Evolutionary conservation across 1,284 basidiomycete species (phyloP), one percentile per base, ranked within the genome.

Genomic region (Cryptococcus depauperatus): DNA sequence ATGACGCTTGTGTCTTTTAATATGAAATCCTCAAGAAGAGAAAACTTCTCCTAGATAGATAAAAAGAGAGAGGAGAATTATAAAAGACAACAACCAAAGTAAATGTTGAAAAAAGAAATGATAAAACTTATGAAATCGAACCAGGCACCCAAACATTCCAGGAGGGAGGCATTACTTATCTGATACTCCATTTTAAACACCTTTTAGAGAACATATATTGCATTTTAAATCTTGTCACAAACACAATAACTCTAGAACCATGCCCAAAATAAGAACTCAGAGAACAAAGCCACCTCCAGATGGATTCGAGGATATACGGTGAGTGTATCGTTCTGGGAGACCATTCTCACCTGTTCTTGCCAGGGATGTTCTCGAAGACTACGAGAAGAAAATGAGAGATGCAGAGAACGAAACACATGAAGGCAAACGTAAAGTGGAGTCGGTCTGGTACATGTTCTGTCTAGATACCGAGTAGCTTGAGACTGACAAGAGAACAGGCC

Each of bases 381-480:
- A 92, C 66, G 85, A 87, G 37, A 88, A 88, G 77, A 92, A 91
- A 76, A 93, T 93, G 90, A 77, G 90, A 52, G 89, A 93, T 68
- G 92, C 90, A 9, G 95, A 99, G 77, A 95, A 90, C 62, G 92
- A 97, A 73, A 82, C 83, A 7, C 90, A 96, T 63, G 95, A 98
- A 68, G 93, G 93, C 51, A 98, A 98, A 73, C 84, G 95, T 65
- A 95, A 91, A 73, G 82, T 85, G 25, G 95, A 98, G 74, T 85
- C 85, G 1, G 74, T 96, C n/a, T 98, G 95, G 95, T 73, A 34
- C 50, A 7, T 23, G 3, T 21, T 2, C n/a, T 4, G 25, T 4
- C 9, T 21, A 25, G 1, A 29, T 29, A 7, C 7, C 5, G 19
- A 11, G 19, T 23, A 25, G 28, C 13, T 25, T 25, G 43, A 19